These are phyloP conservation scores for Penicillium argentinense DNA, from an alignment of 495 filamentous ascomycete genomes.

Conservation along the genomic window DNA sequence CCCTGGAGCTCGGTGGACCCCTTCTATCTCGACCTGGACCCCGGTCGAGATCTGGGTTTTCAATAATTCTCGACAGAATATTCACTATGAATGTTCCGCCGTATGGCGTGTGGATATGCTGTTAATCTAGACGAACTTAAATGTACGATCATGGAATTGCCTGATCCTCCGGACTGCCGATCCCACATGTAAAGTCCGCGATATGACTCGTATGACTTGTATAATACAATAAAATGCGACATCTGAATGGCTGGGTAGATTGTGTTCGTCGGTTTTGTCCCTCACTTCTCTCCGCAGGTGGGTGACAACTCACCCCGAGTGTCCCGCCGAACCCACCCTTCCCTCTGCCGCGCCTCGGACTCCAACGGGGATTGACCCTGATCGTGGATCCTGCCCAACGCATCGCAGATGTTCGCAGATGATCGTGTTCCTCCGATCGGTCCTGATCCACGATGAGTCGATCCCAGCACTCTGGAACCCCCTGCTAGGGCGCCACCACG, in stretches of 20 bases:
- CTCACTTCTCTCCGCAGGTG: neutral
- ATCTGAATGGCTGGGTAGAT: slow-evolving; percentile 1
- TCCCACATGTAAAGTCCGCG: slow-evolving; percentile 11
- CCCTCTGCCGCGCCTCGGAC: neutral
- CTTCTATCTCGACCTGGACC: slow-evolving; percentile 33
- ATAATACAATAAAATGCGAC: too few relatives aligned
- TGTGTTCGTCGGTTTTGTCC: neutral
- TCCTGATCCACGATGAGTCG: neutral
- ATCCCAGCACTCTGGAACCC: neutral
- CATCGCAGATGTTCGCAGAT: neutral
- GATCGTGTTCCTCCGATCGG: too few relatives aligned
- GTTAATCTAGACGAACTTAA: neutral
- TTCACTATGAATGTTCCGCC: neutral
- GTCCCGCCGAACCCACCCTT: neutral
- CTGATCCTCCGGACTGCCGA: neutral
- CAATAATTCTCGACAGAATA: slow-evolving; percentile 12
- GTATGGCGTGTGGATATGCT: neutral
- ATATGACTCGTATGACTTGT: too few relatives aligned
- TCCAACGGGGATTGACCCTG: neutral
- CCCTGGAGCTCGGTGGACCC: slow-evolving; percentile 8
- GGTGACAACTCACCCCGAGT: neutral
- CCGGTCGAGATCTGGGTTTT: slow-evolving; percentile 21
- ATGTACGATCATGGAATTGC: neutral
- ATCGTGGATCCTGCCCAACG: neutral
- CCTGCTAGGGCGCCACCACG: neutral